Percentiles rank a stretch among this genome's conserved stretches.
Evolutionary conservation across 352 stramenopile species (phyloP).

Genomic region (Globisporangium iwayamae): DNA sequence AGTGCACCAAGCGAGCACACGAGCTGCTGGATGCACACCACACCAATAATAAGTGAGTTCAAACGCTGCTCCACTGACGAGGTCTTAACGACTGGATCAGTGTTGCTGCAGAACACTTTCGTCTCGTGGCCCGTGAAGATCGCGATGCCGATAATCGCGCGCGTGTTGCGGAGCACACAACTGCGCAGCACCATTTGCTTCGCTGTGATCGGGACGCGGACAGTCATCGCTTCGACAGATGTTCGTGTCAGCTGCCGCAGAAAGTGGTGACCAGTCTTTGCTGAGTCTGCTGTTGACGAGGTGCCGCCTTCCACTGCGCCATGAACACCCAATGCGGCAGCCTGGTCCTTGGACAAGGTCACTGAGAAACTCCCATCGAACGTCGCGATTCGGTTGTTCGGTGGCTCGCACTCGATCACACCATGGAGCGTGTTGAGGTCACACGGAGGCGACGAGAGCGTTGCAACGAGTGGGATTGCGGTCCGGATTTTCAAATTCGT

Average conservation of each 20-base stretch:
- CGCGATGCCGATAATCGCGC: constrained; percentile 76
- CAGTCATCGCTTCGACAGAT: constrained; percentile 29
- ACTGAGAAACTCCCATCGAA: constrained; percentile 78
- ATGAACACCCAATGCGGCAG: constrained; percentile 29
- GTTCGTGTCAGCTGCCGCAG: constrained; percentile 25
- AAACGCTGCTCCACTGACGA: constrained; percentile 74
- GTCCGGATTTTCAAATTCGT: constrained; percentile 85
- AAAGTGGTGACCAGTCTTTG: constrained; percentile 11
- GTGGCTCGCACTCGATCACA: constrained; percentile 66
- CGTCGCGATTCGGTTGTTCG: constrained; percentile 82
- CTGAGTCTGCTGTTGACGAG: background rate
- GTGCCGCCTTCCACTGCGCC: background rate
- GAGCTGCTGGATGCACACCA: constrained; percentile 73
- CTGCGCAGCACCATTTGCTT: constrained; percentile 90
- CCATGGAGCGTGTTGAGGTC: constrained; percentile 46
- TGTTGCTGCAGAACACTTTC: constrained; percentile 84
- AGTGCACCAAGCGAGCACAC: constrained; percentile 65
- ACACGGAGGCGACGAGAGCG: constrained; percentile 23
- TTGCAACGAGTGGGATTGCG: constrained; percentile 51
- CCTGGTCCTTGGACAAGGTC: constrained; percentile 32
- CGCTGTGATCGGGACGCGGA: constrained; percentile 62
- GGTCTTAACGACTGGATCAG: constrained; percentile 68
- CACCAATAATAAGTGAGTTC: constrained; percentile 67
- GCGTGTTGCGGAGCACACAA: constrained; percentile 86
- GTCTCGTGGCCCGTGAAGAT: constrained; percentile 89